A percentile compares a stretch with the other conserved stretches of the same genome.
Evolutionary conservation across 176 grass and related monocot genomes (phyloP).

Genomic region (Rhynchospora breviuscula): DNA sequence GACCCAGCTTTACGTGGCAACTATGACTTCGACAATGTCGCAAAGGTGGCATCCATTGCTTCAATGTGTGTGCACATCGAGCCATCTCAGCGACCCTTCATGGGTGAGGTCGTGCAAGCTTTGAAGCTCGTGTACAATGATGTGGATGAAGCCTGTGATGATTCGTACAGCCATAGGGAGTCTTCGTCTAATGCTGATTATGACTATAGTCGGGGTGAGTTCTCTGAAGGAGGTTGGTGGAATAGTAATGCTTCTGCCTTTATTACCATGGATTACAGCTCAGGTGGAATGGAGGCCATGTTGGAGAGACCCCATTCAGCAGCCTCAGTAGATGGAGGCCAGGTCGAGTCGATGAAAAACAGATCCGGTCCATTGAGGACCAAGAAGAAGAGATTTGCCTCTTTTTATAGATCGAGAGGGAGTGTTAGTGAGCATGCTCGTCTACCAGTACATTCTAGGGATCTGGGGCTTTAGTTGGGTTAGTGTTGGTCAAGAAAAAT

Average conservation of each 20-base stretch:
- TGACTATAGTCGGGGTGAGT: slow-evolving; percentile 43
- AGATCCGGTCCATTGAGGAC: slow-evolving; percentile 69
- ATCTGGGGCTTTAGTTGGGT: slow-evolving; percentile 37
- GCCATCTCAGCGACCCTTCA: slow-evolving; percentile 82
- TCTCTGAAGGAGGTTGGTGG: slow-evolving; percentile 67
- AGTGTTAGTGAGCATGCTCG: slow-evolving; percentile 84
- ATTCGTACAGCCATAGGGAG: slow-evolving; percentile 70
- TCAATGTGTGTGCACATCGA: slow-evolving; percentile 73
- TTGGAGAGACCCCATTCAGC: slow-evolving; percentile 27
- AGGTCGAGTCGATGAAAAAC: slow-evolving; percentile 43
- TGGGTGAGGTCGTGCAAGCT: slow-evolving; percentile 99
- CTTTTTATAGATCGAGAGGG: slow-evolving; percentile 70
- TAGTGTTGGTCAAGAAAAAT: slow-evolving; percentile 39
- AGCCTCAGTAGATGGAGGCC: slow-evolving; percentile 26
- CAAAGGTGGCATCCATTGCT: slow-evolving; percentile 95
- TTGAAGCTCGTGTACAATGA: slow-evolving; percentile 89
- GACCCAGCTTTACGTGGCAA: slow-evolving; percentile 65
- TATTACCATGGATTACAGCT: slow-evolving; percentile 95
- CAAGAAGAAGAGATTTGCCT: slow-evolving; percentile 47
- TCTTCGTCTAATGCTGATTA: slow-evolving; percentile 55
- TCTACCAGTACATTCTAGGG: slow-evolving; percentile 34
- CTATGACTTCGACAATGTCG: slow-evolving; percentile 78
- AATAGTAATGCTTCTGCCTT: slow-evolving; percentile 45
- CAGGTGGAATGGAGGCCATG: slow-evolving; percentile 53
- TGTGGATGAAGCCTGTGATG: slow-evolving; percentile 52